Base-by-base conservation (phyloP, 2,329 filamentous ascomycete genomes). In the Fulvia fulva region DNA sequence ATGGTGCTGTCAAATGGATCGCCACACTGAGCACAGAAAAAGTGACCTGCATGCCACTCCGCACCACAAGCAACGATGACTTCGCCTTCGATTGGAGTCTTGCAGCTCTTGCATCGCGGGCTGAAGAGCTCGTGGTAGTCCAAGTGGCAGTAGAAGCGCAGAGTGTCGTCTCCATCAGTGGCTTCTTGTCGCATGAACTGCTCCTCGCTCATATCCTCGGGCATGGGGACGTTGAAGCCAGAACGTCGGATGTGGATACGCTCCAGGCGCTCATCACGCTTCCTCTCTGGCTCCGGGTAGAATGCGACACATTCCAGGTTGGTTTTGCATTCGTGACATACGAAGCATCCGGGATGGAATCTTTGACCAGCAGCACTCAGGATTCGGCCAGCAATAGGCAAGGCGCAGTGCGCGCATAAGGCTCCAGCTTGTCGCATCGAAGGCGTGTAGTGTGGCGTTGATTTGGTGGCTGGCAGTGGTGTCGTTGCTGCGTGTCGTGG, bases 1-100 rank as follows among this genome's bases (percentile, higher is more conserved):
- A 81, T 87, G 3, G 72, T 74, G 0, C 78, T 75, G 62, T 82
- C 80, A 65, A 87, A 87, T 0, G 85, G 84, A 77, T 99, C 93
- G 65, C 94, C 94, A 72, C 94, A 99, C 80, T 99, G 91, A 44
- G 94, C 94, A 71, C 94, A 99, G 82, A 99, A 99, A 78, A 99
- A 99, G 76, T 99, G 94, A 0, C 94, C 94, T 54, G 90, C 89
- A 74, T 99, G 94, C 90, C 91, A 99, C 76, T 96, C 91, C n/a
- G 87, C 85, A 1, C 94, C 94, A 57, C 96, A 90, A 1, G 94
- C 94, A 14, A 97, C 87, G 30, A 97, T 87, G 65, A 97, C 91
- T 75, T 97, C 92, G 44, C 92, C 92, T 66, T 97, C 87, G 69
- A 99, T 99, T 3, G 94, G 93, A 7, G 94, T 99, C 73, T 89